Conservation (phyloP, 164 flowering plant genomes). For the Taxillus chinensis region DNA sequence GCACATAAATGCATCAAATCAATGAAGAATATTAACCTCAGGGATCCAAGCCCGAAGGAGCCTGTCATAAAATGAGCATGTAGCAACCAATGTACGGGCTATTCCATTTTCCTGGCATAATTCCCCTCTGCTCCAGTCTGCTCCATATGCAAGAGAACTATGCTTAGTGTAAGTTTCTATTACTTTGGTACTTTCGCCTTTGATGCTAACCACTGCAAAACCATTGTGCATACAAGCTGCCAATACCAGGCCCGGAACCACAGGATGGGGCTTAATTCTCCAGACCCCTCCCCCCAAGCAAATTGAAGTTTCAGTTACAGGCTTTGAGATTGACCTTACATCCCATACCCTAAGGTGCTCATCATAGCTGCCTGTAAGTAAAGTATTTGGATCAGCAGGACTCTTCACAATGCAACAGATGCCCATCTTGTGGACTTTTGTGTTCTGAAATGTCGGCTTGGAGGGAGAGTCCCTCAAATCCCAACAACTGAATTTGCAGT, state of each 20-base stretch:
- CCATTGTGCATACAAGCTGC: conserved; percentile 99
- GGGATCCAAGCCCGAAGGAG: conserved; percentile 80
- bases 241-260: conserved; percentile 42
- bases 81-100: conserved; percentile 42
- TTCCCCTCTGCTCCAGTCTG: conserved; percentile 66
- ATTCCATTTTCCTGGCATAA: conserved; percentile 10
- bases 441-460: conserved; percentile 49
- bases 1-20: conserved; percentile 1
- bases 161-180: conserved; percentile 60
- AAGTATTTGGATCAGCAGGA: conserved; percentile 34
- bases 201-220: conserved; percentile 45
- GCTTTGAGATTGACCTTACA: conserved; percentile 55
- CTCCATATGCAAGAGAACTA: conserved; percentile 88
- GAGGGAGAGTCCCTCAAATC: conserved; percentile 60
- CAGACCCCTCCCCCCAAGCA: conserved; percentile 92
- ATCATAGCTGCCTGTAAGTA: conserved; percentile 90
- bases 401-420: conserved; percentile 73
- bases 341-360: conserved; percentile 85
- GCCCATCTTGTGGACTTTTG: conserved; percentile 72
- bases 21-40: conserved; percentile 20
- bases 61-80: conserved; percentile 88
- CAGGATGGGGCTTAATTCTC: conserved; percentile 86
- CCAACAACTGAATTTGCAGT: conserved; percentile 85
- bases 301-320: conserved; percentile 50
- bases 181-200: conserved; percentile 30